A percentile compares a stretch with the other conserved stretches of the same genome.
phyloP scores from a whole-genome alignment of 176 grass and related monocot genomes.

The Pontederia crassipes region DNA sequence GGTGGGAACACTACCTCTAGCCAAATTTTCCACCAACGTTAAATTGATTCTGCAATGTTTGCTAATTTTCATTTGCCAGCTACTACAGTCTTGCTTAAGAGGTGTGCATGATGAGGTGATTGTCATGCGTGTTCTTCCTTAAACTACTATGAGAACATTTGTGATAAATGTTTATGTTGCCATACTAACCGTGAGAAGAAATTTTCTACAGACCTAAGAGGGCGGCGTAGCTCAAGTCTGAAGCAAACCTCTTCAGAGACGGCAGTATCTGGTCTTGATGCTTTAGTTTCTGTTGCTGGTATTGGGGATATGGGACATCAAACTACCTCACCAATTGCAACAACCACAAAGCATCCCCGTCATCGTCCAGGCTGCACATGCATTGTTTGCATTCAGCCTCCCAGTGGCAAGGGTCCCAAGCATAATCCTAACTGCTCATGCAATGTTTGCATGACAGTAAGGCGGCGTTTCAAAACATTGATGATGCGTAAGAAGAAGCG shows the following conservation, averaged over 20 bases:
- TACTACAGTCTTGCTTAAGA: neutral
- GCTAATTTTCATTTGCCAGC: neutral
- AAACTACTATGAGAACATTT: neutral
- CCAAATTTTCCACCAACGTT: too few relatives aligned
- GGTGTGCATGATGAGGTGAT: neutral
- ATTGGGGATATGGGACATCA: slow-evolving; percentile 60
- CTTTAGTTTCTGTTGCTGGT: slow-evolving; percentile 75
- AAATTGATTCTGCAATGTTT: too few relatives aligned
- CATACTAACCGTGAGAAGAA: neutral
- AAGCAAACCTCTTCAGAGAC: slow-evolving; percentile 49
- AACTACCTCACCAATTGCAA: slow-evolving; percentile 34
- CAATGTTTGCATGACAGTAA: slow-evolving; percentile 90
- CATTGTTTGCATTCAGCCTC: slow-evolving; percentile 98
- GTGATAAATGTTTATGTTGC: too few relatives aligned
- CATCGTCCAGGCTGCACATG: slow-evolving; percentile 80
- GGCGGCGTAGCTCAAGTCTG: slow-evolving; percentile 33
- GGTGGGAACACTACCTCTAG: neutral
- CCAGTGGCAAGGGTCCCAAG: slow-evolving; percentile 96
- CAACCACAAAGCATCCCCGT: slow-evolving; percentile 65
- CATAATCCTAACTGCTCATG: slow-evolving; percentile 85
- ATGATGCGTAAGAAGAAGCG: slow-evolving; percentile 80
- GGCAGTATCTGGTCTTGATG: slow-evolving; percentile 44
- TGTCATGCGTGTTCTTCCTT: neutral
- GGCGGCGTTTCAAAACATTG: slow-evolving; percentile 74
- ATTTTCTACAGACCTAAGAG: slow-evolving; percentile 50